Evolutionary conservation across 371 early-diverging fungal species (phyloP).

Genomic region (Rhizopus delemar): DNA sequence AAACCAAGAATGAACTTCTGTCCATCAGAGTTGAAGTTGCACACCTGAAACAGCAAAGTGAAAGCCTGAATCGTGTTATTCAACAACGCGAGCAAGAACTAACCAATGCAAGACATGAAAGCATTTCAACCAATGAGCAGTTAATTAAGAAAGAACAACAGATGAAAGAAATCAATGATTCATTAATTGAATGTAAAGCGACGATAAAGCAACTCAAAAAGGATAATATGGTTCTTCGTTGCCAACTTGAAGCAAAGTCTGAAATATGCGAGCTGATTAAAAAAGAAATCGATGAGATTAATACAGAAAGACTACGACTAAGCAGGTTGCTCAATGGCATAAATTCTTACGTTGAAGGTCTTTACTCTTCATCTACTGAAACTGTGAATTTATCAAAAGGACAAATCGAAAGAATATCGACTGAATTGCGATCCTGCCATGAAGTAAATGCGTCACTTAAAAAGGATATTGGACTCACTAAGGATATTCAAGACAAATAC

Average conservation of each 20-base stretch:
- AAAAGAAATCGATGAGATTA: background rate
- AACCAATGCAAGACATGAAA: background rate
- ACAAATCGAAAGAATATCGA: slow-evolving; percentile 5
- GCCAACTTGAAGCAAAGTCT: slow-evolving; percentile 1
- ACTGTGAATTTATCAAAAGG: slow-evolving; percentile 4
- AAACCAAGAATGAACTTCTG: background rate
- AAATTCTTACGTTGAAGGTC: slow-evolving; percentile 11
- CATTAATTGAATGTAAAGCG: slow-evolving; percentile 1
- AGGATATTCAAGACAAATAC: slow-evolving; percentile 15
- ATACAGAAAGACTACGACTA: slow-evolving; percentile 10
- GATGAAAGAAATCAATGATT: background rate
- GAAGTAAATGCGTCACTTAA: slow-evolving; percentile 3
- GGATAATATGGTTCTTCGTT: slow-evolving; percentile 5
- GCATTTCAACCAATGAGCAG: background rate
- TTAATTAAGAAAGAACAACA: slow-evolving; percentile 3
- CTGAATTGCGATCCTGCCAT: slow-evolving; percentile 15
- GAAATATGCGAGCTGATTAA: slow-evolving; percentile 7
- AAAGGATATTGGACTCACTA: slow-evolving; percentile 17
- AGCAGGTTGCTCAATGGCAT: slow-evolving; percentile 9
- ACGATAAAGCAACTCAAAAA: background rate
- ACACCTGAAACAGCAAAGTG: background rate
- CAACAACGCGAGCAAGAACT: slow-evolving; percentile 7
- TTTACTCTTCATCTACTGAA: background rate
- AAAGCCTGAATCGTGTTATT: background rate
- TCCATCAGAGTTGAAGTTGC: background rate